Conservation (phyloP, 495 filamentous ascomycete genomes). For the Cetradonia linearis region DNA sequence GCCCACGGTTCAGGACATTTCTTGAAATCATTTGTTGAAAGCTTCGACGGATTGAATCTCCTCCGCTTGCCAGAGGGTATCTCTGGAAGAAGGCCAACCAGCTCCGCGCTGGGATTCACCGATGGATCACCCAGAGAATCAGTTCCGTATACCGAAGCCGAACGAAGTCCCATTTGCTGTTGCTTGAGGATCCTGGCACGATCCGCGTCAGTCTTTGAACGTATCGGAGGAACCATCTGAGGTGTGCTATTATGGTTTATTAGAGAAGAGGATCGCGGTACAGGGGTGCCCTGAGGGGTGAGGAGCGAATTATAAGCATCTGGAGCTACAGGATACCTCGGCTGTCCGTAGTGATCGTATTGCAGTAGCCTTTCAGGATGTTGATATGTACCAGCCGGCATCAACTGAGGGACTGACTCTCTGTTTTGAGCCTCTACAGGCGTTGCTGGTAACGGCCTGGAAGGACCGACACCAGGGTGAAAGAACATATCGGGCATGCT, state of each 20-base stretch:
- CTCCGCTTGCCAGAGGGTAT: slow-evolving; percentile 59
- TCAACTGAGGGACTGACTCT: slow-evolving; percentile 38
- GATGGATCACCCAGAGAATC: slow-evolving; percentile 36
- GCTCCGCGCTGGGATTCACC: slow-evolving; percentile 40
- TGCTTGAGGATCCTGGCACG: slow-evolving; percentile 49
- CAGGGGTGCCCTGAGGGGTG: slow-evolving; percentile 32
- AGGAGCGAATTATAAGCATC: slow-evolving; percentile 37
- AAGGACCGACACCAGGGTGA: slow-evolving; percentile 61
- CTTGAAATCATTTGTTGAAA: slow-evolving; percentile 73
- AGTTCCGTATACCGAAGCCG: slow-evolving; percentile 30
- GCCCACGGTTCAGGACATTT: slow-evolving; percentile 89
- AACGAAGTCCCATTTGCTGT: slow-evolving; percentile 33
- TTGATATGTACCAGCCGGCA: slow-evolving; percentile 49
- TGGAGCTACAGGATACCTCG: slow-evolving; percentile 35
- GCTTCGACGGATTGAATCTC: slow-evolving; percentile 79
- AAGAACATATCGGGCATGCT: slow-evolving; percentile 87
- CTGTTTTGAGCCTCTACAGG: slow-evolving; percentile 42
- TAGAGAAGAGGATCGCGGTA: slow-evolving; percentile 79
- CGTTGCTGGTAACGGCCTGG: slow-evolving; percentile 69
- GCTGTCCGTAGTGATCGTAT: slow-evolving; percentile 33
- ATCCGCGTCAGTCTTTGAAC: slow-evolving; percentile 92
- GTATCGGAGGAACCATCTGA: slow-evolving; percentile 65
- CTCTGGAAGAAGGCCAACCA: slow-evolving; percentile 60
- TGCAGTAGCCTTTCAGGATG: slow-evolving; percentile 33
- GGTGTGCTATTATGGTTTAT: slow-evolving; percentile 73